These are phyloP conservation scores for Leptographium procerum DNA, from an alignment of 2,329 filamentous ascomycete genomes.

Conservation along the genomic window DNA sequence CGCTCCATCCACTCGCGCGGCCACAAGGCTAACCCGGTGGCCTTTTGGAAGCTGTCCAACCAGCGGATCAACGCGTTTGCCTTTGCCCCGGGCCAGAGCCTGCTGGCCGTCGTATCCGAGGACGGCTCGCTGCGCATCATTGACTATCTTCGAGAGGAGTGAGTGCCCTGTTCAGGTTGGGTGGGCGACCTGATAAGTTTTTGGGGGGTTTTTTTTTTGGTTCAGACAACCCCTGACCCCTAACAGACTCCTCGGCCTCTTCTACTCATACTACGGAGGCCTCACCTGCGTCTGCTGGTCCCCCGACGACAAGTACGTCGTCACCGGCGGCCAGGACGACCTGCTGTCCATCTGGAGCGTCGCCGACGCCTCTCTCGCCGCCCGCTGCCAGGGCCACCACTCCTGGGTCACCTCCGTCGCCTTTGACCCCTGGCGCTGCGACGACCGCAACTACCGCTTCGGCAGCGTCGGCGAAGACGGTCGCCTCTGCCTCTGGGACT, in stretches of 20 bases:
- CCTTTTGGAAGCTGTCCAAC: slow-evolving; percentile 85
- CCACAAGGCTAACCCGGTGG: slow-evolving; percentile 85
- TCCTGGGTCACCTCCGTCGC: slow-evolving; percentile 91
- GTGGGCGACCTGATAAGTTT: no score
- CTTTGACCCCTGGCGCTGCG: slow-evolving; percentile 95
- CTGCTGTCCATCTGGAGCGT: slow-evolving; percentile 93
- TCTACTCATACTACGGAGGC: slow-evolving; percentile 85
- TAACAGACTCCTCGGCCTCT: slow-evolving; percentile 68
- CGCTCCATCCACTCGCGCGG: slow-evolving; percentile 93
- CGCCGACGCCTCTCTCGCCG: slow-evolving; percentile 71
- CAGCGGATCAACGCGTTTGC: slow-evolving; percentile 83
- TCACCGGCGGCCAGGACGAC: slow-evolving; percentile 94
- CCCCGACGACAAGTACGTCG: slow-evolving; percentile 87
- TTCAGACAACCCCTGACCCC: neutral
- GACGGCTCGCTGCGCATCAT: slow-evolving; percentile 84
- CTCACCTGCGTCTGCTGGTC: slow-evolving; percentile 95
- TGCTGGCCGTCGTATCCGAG: slow-evolving; percentile 83
- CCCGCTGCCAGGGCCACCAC: slow-evolving; percentile 86
- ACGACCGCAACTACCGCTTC: slow-evolving; percentile 89
- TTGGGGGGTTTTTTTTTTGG: neutral
- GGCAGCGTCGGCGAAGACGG: slow-evolving; percentile 94
- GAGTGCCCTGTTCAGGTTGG: slow-evolving; percentile 12
- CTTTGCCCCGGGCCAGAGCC: slow-evolving; percentile 80
- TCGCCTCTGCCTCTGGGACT: slow-evolving; percentile 87
- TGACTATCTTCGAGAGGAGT: slow-evolving; percentile 86